Conservation (phyloP, 1,139 yeast species). For the Ogataea hybrid region DNA sequence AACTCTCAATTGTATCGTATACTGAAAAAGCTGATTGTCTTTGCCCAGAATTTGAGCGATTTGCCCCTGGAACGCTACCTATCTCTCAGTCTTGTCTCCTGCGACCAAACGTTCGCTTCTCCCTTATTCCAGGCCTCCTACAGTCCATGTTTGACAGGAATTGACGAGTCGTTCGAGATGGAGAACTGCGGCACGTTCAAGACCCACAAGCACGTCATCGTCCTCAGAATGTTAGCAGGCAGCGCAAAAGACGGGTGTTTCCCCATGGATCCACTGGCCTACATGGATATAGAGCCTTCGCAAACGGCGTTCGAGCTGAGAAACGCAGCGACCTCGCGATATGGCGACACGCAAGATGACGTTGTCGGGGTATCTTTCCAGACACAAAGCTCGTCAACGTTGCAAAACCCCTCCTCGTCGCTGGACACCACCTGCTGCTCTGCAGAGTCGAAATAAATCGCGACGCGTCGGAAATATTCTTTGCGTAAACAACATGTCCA, state of each 20-base stretch:
- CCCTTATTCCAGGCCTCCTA: not conserved
- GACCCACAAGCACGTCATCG: not conserved
- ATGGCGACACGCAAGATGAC: not conserved
- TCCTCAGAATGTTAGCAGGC: too few species aligned
- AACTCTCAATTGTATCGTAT: not conserved
- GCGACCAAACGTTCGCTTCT: not conserved
- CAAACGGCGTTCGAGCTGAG: not conserved
- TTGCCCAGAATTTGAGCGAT: not conserved
- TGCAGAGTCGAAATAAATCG: slow-evolving; percentile 1
- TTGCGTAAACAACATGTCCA: slow-evolving; percentile 11
- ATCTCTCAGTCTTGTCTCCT: not conserved
- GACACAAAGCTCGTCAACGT: not conserved
- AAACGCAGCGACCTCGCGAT: too few species aligned
- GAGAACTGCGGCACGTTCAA: not conserved
- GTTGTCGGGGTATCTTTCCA: not conserved
- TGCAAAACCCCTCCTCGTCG: not conserved
- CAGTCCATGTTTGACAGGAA: not conserved
- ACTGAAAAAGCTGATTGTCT: not conserved
- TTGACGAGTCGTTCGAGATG: not conserved
- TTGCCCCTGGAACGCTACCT: not conserved
- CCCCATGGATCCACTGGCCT: not conserved
- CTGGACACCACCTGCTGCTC: slow-evolving; percentile 1
- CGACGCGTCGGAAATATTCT: slow-evolving; percentile 6
- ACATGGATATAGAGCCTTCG: not conserved
- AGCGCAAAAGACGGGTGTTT: not conserved